Base-by-base conservation (phyloP, 441 rosid genomes). In the Caryocar brasiliense region DNA sequence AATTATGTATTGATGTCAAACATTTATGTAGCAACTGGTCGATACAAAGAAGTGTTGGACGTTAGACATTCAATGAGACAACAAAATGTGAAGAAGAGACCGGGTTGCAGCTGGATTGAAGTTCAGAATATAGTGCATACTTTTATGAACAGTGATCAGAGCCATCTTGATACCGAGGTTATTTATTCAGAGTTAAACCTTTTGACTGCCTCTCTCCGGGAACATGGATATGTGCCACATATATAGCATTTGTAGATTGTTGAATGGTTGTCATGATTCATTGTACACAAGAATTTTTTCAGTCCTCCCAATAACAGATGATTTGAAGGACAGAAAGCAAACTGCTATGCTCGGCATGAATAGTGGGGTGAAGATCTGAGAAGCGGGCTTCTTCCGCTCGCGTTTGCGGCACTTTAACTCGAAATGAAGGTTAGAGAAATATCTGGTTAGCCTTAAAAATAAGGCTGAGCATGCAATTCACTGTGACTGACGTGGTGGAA, bases 71-170 rank as follows among this genome's bases (percentile, higher is more conserved):
- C 33, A 43, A 76, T 81, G 81, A 79, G 52, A 62, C 61, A 66
- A 39, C 64, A 47, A 61, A 65, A 68, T 27, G 63, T 69, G 70
- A 71, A 57, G 67, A 78, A 81, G 76, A 52, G 49, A 32, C 80
- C 80, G 8, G 84, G 82, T 5, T 58, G 77, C 50, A 78, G 84
- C 67, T 76, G 80, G 83, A 74, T 77, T 57, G 70, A 49, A 64
- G 58, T 77, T 40, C 70, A 64, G 47, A 51, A 66, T 53, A 60
- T 65, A 8, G 20, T 62, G 20, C 75, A 73, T 64, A 46, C 42
- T 48, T 77, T 77, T 40, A 47, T 75, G 28, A 57, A 61, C 1
- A 37, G 73, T 28, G 78, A 73, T 67, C 50, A 13, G 34, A 62
- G 44, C 13, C 84, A 78, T 51, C 80, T 78, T 15, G 54, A 67